Conservation (phyloP, 345 rosid species). For the Clausena lansium region DNA sequence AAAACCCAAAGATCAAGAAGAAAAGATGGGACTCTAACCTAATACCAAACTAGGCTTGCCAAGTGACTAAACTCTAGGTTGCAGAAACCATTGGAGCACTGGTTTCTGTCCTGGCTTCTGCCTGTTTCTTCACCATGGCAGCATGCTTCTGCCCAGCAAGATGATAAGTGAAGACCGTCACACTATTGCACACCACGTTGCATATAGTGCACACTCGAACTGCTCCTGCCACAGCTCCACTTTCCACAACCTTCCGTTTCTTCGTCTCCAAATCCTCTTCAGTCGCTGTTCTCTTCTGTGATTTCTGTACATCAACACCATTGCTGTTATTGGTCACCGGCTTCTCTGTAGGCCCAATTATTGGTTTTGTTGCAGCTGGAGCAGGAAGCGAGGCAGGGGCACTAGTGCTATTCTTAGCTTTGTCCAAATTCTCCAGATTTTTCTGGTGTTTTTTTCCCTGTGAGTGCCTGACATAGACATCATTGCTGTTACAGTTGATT, state of each 20-base stretch:
- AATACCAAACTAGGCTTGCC: not conserved
- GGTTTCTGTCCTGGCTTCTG: not conserved
- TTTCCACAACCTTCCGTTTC: constrained; percentile 33
- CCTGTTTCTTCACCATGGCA: constrained; percentile 39
- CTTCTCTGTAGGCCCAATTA: constrained; percentile 16
- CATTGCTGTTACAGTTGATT: constrained; percentile 23
- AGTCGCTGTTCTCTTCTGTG: not conserved
- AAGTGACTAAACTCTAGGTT: not conserved
- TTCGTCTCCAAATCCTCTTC: constrained; percentile 35
- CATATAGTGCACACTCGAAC: constrained; percentile 37
- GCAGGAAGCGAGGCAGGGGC: constrained; percentile 10
- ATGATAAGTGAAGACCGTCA: constrained; percentile 36
- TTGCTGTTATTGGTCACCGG: not conserved
- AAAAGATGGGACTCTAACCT: not conserved
- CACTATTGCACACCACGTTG: constrained; percentile 46
- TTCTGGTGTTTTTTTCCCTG: constrained; percentile 31
- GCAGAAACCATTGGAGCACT: not conserved
- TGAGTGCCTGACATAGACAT: constrained; percentile 24
- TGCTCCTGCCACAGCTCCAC: constrained; percentile 39
- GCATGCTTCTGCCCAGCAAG: constrained; percentile 53
- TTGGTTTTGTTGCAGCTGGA: constrained; percentile 3
- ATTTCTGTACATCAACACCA: constrained; percentile 6
- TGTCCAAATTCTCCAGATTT: constrained; percentile 22
- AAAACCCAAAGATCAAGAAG: not conserved
- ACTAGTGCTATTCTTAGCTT: constrained; percentile 21